phyloP scores from a whole-genome alignment of 148 eudicot genomes.

The Chenopodium suecicum region DNA sequence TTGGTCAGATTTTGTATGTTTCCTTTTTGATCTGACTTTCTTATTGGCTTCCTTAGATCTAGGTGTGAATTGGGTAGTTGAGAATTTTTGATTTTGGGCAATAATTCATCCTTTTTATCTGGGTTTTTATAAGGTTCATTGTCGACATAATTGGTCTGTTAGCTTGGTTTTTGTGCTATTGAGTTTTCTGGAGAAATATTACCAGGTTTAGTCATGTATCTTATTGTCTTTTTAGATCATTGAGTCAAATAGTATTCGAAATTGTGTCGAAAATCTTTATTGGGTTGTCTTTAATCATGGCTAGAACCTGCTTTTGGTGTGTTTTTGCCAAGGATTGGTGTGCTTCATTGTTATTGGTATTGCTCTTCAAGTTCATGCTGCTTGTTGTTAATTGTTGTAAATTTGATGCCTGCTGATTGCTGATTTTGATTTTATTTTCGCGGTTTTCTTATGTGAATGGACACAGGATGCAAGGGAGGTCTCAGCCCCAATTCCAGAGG shows the following conservation, averaged over 20 bases:
- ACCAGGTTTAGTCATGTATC: not conserved
- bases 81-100: conserved; percentile 3
- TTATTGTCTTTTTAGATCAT: not conserved
- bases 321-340: conserved; percentile 25
- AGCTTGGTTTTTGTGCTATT: not conserved
- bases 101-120: not conserved
- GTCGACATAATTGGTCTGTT: not conserved
- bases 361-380: conserved; percentile 6
- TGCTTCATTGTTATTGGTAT: conserved; percentile 23
- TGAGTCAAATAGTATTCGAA: conserved; percentile 1
- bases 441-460: not conserved
- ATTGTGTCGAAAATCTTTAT: not conserved
- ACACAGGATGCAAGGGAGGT: conserved; percentile 53
- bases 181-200: not conserved
- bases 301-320: conserved; percentile 20
- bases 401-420: not conserved
- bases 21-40: conserved; percentile 18
- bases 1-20: conserved; percentile 21
- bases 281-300: conserved; percentile 18
- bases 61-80: not conserved
- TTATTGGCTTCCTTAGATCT: conserved; percentile 9
- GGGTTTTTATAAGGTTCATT: not conserved
- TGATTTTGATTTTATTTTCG: not conserved
- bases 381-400: not conserved
- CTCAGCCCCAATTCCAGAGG: conserved; percentile 42